A percentile compares a stretch with the other conserved stretches of the same genome.
Conservation (phyloP, 257 asterid species). For the Solanum medicagineum region DNA sequence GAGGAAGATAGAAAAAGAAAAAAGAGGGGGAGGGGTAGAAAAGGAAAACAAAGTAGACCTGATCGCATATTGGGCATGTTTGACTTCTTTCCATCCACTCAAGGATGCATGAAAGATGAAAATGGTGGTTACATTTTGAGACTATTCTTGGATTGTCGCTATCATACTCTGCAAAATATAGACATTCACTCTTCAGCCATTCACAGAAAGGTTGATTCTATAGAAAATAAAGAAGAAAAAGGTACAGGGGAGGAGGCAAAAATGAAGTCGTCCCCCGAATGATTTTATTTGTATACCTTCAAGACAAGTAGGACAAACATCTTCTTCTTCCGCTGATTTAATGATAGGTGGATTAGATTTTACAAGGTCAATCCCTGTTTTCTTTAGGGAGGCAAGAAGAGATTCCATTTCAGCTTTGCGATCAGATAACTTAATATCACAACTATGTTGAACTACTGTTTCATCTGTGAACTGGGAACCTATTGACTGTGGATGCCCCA, state of each 20-base stretch:
- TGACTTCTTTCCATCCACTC: conserved; percentile 86
- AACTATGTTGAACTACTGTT: conserved; percentile 6
- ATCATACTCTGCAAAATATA: conserved; percentile 43
- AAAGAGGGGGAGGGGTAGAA: neutral
- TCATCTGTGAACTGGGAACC: conserved; percentile 14
- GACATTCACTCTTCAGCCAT: neutral
- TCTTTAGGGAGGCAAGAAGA: conserved; percentile 27
- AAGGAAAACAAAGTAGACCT: conserved; percentile 23
- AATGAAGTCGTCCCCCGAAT: neutral
- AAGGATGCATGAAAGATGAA: conserved; percentile 79
- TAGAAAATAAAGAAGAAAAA: neutral
- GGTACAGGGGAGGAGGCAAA: neutral
- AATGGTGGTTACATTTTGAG: conserved; percentile 66
- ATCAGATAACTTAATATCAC: conserved; percentile 23
- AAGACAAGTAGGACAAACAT: conserved; percentile 75
- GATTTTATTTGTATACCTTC: conserved; percentile 36
- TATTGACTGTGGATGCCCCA: conserved; percentile 27
- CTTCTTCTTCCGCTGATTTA: conserved; percentile 34
- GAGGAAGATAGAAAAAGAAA: neutral
- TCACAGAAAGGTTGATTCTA: neutral
- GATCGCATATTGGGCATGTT: conserved; percentile 63
- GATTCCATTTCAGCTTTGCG: conserved; percentile 17
- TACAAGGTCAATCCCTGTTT: conserved; percentile 22
- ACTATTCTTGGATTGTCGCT: conserved; percentile 50
- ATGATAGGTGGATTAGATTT: conserved; percentile 15